phyloP scores from a whole-genome alignment of 352 stramenopile species.

The Phytophthora citrophthora region DNA sequence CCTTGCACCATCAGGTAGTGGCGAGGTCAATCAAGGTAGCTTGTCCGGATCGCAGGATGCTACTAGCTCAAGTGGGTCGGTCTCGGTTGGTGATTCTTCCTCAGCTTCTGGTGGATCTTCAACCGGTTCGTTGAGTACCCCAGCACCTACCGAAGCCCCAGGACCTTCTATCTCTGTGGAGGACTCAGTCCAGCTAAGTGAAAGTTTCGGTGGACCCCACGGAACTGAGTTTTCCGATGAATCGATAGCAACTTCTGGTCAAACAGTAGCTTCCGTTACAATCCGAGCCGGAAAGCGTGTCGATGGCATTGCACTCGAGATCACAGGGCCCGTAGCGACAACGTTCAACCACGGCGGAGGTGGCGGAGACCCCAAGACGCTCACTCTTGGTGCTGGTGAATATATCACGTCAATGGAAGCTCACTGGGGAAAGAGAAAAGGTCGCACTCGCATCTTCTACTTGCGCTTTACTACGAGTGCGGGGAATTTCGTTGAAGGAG shows the following conservation, averaged over 20 bases:
- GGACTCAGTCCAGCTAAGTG: constrained; percentile 11
- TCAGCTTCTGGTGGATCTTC: not conserved
- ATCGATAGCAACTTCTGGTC: constrained; percentile 8
- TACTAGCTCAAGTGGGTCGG: not conserved
- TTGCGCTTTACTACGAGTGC: constrained; percentile 15
- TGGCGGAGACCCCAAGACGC: constrained; percentile 6
- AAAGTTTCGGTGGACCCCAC: constrained; percentile 17
- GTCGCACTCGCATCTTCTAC: constrained; percentile 19
- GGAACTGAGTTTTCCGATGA: constrained; percentile 14
- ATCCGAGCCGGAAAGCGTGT: constrained; percentile 16
- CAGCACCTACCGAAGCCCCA: not conserved
- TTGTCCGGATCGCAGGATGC: not conserved
- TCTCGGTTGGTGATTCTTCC: not conserved
- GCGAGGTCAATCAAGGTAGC: not conserved
- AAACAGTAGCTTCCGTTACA: constrained; percentile 18
- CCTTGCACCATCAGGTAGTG: not conserved
- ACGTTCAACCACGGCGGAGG: constrained; percentile 8
- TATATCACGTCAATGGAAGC: constrained; percentile 17
- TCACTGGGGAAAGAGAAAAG: constrained; percentile 6
- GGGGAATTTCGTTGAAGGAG: constrained; percentile 12
- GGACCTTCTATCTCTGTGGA: constrained; percentile 6
- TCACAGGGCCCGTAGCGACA: constrained; percentile 1
- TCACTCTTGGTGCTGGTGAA: constrained; percentile 7
- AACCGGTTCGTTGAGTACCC: not conserved
- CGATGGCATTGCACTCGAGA: constrained; percentile 13